Evolutionary conservation across 2,329 filamentous ascomycete genomes (phyloP).

Genomic region (Alternaria rosae): DNA sequence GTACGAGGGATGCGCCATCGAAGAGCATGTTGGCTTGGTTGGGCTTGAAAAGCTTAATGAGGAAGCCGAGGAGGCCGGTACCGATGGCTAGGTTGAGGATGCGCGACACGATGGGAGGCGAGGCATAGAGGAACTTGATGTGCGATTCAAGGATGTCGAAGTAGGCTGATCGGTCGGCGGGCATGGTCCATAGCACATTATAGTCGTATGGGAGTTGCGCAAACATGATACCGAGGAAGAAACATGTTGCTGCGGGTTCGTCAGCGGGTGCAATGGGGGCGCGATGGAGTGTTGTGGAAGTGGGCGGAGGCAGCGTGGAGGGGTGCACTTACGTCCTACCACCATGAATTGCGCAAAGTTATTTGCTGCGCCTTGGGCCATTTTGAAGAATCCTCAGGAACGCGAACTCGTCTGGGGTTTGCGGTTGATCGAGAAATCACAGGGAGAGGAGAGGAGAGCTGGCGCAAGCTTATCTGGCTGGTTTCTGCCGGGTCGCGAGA

Average conservation of each 20-base stretch:
- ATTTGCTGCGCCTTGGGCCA: constrained; percentile 36
- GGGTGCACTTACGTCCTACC: constrained; percentile 77
- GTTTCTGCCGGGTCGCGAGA: constrained; percentile 21
- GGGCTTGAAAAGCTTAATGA: constrained; percentile 93
- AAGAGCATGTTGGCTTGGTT: constrained; percentile 96
- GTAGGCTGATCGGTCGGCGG: constrained; percentile 70
- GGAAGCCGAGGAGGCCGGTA: constrained; percentile 85
- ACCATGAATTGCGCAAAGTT: constrained; percentile 98
- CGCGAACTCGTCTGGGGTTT: constrained; percentile 13
- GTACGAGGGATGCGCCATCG: constrained; percentile 74
- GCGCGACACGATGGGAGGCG: constrained; percentile 88
- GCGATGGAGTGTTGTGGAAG: constrained; percentile 3
- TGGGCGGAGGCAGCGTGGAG: constrained; percentile 12
- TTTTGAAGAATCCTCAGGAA: constrained; percentile 17
- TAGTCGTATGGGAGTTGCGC: constrained; percentile 96
- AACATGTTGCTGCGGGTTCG: constrained; percentile 69
- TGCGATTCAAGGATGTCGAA: constrained; percentile 88
- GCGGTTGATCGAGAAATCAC: constrained; percentile 9
- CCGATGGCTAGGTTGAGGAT: constrained; percentile 93
- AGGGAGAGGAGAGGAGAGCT: constrained; percentile 21
- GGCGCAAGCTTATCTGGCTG: constrained; percentile 36
- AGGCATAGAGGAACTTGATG: constrained; percentile 88
- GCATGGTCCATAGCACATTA: constrained; percentile 81
- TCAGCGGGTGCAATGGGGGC: constrained; percentile 16
- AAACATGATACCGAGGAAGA: constrained; percentile 98